Evolutionary conservation across 768 basidiomycete species (phyloP).

Genomic region (Auriscalpium vulgare): DNA sequence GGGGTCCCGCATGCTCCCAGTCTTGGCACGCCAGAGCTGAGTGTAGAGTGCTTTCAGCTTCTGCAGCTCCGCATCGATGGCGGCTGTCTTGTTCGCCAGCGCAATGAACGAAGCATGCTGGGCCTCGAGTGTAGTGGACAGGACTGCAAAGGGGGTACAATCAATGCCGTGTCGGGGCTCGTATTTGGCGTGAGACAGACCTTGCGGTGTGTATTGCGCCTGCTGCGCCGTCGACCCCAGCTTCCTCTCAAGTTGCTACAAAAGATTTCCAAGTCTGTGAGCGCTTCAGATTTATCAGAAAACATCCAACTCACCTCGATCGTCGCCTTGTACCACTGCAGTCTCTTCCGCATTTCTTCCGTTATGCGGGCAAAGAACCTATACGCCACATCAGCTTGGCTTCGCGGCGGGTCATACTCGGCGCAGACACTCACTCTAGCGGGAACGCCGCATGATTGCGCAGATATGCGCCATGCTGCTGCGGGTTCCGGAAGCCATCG

Average conservation of each 20-base stretch:
- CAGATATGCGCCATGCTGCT: constrained; percentile 59
- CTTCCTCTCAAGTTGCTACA: constrained; percentile 78
- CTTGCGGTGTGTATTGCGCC: constrained; percentile 66
- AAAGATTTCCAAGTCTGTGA: neutral
- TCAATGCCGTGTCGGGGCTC: neutral
- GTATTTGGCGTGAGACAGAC: constrained; percentile 28
- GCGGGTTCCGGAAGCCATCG: constrained; percentile 71
- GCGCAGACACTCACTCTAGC: constrained; percentile 48
- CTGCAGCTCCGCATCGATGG: constrained; percentile 65
- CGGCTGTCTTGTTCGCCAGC: constrained; percentile 69
- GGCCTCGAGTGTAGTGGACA: constrained; percentile 68
- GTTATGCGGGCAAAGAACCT: constrained; percentile 72
- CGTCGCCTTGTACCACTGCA: constrained; percentile 73
- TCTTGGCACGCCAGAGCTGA: constrained; percentile 71
- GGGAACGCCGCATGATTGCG: constrained; percentile 80
- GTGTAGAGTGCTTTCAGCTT: constrained; percentile 70
- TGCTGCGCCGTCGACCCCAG: constrained; percentile 59
- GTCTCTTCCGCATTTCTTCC: constrained; percentile 60
- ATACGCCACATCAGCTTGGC: neutral
- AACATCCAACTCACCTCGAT: constrained; percentile 49
- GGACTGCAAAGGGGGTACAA: constrained; percentile 35
- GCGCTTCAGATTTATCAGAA: no score
- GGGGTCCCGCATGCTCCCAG: constrained; percentile 78
- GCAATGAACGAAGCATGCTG: constrained; percentile 74
- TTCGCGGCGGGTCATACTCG: neutral